Percentiles rank a stretch among this genome's conserved stretches.
phyloP scores from a whole-genome alignment of 176 grass and related monocot genomes.

The Oryza coarctata region DNA sequence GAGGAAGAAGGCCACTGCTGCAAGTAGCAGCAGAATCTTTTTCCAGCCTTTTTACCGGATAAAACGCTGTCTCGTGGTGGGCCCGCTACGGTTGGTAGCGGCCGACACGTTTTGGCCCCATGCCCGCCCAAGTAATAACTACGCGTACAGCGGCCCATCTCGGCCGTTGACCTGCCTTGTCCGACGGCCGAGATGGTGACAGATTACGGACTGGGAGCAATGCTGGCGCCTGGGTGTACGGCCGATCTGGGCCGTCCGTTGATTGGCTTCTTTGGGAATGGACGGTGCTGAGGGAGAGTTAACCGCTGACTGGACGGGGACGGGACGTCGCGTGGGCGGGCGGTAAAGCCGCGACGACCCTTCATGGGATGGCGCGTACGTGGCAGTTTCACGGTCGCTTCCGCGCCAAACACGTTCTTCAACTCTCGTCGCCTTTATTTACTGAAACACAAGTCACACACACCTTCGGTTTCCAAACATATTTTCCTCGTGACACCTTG shows the following conservation, averaged over 20 bases:
- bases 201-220: background rate
- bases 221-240: background rate
- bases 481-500: constrained; percentile 22
- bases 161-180: background rate
- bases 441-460: background rate
- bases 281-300: background rate
- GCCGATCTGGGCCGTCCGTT: background rate
- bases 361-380: background rate
- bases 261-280: background rate
- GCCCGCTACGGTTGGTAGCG: constrained; percentile 10
- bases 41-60: background rate
- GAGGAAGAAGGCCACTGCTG: background rate
- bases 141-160: background rate
- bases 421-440: background rate
- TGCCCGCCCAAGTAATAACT: background rate
- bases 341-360: background rate
- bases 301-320: constrained; percentile 6
- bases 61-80: constrained; percentile 25
- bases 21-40: background rate
- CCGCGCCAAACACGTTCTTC: constrained; percentile 14
- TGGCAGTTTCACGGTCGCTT: background rate
- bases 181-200: background rate
- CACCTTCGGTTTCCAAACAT: background rate
- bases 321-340: background rate
- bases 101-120: constrained; percentile 13